Percentiles rank a stretch among this genome's conserved stretches.
These are phyloP conservation scores for Dipteronia sinensis DNA, from an alignment of 345 rosid species.

Conservation along the genomic window DNA sequence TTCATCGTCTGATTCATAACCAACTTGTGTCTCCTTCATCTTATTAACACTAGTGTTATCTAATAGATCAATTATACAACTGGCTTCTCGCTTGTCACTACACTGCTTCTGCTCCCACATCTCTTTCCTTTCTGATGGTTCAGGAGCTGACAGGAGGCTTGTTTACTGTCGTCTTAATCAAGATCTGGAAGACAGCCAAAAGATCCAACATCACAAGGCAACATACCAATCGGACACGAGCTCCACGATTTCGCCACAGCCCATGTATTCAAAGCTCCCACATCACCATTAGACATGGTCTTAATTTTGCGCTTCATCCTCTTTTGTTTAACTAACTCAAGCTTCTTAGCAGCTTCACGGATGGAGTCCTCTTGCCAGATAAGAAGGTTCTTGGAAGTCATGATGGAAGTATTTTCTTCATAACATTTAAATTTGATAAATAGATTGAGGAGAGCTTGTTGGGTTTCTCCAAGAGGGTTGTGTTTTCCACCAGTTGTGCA, in stretches of 20 bases:
- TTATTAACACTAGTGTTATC: slow-evolving; percentile 27
- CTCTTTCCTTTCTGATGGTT: slow-evolving; percentile 28
- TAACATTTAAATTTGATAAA: slow-evolving; percentile 28
- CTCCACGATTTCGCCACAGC: slow-evolving; percentile 67
- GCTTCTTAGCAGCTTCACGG: slow-evolving; percentile 55
- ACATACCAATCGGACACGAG: slow-evolving; percentile 82
- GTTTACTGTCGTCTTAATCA: slow-evolving; percentile 22
- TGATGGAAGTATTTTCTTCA: slow-evolving; percentile 32
- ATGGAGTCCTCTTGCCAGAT: slow-evolving; percentile 52
- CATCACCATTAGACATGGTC: slow-evolving; percentile 25
- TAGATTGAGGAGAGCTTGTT: slow-evolving; percentile 36
- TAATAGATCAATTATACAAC: slow-evolving; percentile 9
- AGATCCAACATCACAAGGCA: slow-evolving; percentile 64
- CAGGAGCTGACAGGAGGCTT: slow-evolving; percentile 12
- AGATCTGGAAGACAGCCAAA: slow-evolving; percentile 71
- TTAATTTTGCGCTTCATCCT: slow-evolving; percentile 34
- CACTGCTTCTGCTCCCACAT: slow-evolving; percentile 25
- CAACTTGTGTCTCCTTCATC: slow-evolving; percentile 31
- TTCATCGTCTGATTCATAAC: slow-evolving; percentile 15
- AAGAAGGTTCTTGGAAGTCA: slow-evolving; percentile 29
- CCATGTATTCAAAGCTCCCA: slow-evolving; percentile 48
- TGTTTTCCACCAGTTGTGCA: slow-evolving; percentile 43
- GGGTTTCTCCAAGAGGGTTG: slow-evolving; percentile 48
- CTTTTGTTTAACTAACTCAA: slow-evolving; percentile 45
- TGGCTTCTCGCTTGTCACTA: slow-evolving; percentile 39